A percentile compares a stretch with the other conserved stretches of the same genome.
These are phyloP conservation scores for Tetrapisispora nanseiensis DNA, from an alignment of 805 yeast genomes.

Conservation along the genomic window DNA sequence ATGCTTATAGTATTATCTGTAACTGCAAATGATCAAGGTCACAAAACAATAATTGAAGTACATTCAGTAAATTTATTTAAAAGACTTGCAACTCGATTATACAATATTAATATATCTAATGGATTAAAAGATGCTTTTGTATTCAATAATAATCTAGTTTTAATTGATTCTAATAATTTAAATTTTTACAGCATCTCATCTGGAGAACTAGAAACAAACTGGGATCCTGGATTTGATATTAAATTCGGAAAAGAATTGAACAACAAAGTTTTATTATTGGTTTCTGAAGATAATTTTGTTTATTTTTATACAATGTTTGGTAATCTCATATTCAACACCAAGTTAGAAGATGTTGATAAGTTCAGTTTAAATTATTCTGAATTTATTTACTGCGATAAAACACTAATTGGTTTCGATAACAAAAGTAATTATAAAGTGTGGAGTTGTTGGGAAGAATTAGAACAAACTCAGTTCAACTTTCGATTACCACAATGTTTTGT, in stretches of 20 bases:
- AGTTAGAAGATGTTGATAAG: slow-evolving; percentile 9
- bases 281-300: slow-evolving; percentile 17
- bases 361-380: slow-evolving; percentile 12
- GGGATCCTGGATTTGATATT: slow-evolving; percentile 8
- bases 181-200: slow-evolving; percentile 13
- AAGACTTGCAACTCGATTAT: not conserved
- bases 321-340: slow-evolving; percentile 20
- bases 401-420: slow-evolving; percentile 11
- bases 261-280: slow-evolving; percentile 13
- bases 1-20: slow-evolving; percentile 16
- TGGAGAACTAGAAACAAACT: slow-evolving; percentile 9
- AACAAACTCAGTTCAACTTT: slow-evolving; percentile 15
- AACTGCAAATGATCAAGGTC: not conserved
- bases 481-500: slow-evolving; percentile 16
- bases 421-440: slow-evolving; percentile 21
- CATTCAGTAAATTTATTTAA: not conserved
- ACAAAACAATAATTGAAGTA: not conserved
- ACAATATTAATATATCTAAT: not conserved
- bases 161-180: slow-evolving; percentile 13
- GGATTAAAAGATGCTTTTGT: not conserved
- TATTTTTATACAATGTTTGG: slow-evolving; percentile 22
- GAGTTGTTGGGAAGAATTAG: slow-evolving; percentile 22
- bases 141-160: slow-evolving; percentile 4
- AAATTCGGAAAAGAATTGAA: slow-evolving; percentile 17
- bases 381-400: slow-evolving; percentile 12